Conservation (phyloP, 2,329 filamentous ascomycete genomes). For the Aspergillus amoenus region DNA sequence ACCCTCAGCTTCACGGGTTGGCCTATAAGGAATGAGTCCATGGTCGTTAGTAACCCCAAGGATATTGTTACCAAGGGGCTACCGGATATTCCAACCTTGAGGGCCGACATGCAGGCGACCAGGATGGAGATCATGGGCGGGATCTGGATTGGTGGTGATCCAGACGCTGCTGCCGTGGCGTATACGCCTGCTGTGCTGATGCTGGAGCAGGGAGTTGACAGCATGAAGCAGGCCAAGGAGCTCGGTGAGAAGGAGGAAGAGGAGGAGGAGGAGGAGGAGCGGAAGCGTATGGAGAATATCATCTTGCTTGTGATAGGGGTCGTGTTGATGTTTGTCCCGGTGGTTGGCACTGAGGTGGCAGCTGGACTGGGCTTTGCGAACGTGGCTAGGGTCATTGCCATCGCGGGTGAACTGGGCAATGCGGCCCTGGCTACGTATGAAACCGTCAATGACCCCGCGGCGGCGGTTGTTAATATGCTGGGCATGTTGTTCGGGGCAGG, state of each 20-base stretch:
- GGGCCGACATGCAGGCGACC: background rate
- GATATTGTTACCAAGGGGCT: background rate
- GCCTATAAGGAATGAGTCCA: background rate
- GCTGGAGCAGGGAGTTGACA: background rate
- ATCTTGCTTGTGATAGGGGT: background rate
- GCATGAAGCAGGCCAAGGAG: background rate
- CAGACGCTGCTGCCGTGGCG: background rate
- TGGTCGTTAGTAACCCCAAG: slow-evolving; percentile 1
- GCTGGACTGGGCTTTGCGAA: background rate
- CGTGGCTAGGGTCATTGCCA: background rate
- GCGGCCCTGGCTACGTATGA: background rate
- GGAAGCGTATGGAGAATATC: background rate
- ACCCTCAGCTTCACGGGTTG: background rate
- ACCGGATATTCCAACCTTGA: background rate
- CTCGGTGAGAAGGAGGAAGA: background rate
- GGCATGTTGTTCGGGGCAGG: slow-evolving; percentile 4
- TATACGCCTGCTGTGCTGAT: slow-evolving; percentile 1
- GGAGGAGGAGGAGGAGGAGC: background rate
- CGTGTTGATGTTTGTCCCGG: background rate
- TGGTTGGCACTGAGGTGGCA: background rate
- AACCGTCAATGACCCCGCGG: background rate
- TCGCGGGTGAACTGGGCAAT: background rate
- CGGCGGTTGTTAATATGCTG: background rate
- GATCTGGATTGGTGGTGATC: background rate
- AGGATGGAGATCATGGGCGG: background rate